These are phyloP conservation scores for Petunia secreta DNA, from an alignment of 257 asterid genomes.

Conservation along the genomic window DNA sequence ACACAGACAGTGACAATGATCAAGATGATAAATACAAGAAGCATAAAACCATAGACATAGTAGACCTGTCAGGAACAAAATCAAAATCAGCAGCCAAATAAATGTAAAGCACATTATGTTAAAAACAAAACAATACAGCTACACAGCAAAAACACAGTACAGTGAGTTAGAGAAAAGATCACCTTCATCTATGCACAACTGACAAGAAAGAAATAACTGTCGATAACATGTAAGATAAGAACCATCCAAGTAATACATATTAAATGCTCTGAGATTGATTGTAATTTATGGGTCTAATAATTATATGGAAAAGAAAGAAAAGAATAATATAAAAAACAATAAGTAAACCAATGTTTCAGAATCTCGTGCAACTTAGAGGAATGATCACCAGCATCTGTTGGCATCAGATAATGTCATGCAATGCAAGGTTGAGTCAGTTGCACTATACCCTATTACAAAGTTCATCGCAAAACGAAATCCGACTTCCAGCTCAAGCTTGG, in stretches of 20 bases:
- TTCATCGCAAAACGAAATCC: not conserved
- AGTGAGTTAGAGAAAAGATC: too few relatives aligned
- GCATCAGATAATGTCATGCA: not conserved
- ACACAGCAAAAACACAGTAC: not conserved
- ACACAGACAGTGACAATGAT: conserved; percentile 85
- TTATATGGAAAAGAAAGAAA: not conserved
- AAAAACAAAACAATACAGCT: conserved; percentile 2
- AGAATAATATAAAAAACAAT: not conserved
- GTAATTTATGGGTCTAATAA: not conserved
- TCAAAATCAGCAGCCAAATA: not conserved
- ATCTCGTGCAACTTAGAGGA: not conserved
- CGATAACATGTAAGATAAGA: not conserved
- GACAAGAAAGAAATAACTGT: not conserved
- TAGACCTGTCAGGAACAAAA: conserved; percentile 54
- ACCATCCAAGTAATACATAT: not conserved
- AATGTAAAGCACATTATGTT: not conserved
- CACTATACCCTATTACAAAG: conserved; percentile 8
- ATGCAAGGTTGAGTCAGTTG: not conserved
- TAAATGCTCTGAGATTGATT: conserved; percentile 12
- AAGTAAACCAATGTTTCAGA: not conserved
- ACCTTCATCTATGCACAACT: not conserved
- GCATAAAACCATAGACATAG: conserved; percentile 87
- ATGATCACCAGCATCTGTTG: not conserved
- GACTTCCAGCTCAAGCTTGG: not conserved
- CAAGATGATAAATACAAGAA: conserved; percentile 76